Base-by-base conservation (phyloP, 176 grass and related monocot species). In the Eragrostis nindensis region DNA sequence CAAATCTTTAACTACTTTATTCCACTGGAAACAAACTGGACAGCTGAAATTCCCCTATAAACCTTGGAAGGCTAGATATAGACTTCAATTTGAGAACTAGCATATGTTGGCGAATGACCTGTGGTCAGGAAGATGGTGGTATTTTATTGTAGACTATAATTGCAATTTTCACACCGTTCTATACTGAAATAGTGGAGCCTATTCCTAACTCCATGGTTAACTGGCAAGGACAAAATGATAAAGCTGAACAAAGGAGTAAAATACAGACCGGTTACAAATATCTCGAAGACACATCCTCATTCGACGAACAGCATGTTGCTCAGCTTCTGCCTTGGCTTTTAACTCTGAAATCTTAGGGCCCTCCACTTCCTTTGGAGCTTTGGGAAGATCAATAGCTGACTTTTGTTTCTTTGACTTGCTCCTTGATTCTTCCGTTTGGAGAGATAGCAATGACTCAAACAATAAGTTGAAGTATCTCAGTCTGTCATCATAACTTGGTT, bases 241-340 rank as follows among this genome's bases (percentile, higher is more conserved):
- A 73, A 82, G 52, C 24, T 27, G 7, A 54, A 57, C 38, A 62
- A 70, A 75, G 26, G 66, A 84, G 53, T 59, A 30, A 86, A 75
- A 25, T 71, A 39, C 87, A 87, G 45, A 99, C 97, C 97, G 82
- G 74, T 99, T 99, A 73, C 97, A 99, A 77, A 96, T 90, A 90
- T 99, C 97, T 76, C 97, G 84, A 26, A 99, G 91, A 78, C 97
- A 99, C 97, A 99, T 99, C 75, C 97, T 88, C 71, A 96, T 83
- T 22, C 97, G 90, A 41, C 97, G 97, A 87, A 99, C 77, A 69
- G 97, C 89, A 82, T 99, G 93, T 56, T 99, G 97, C 89, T 99
- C 93, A 55, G 93, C 82, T 82, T 99, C 97, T 80, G 89, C 90
- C 77, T 91, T 99, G 52, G 90, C 90, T 77, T 82, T 91, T 80